Evolutionary conservation across 129 eudicot genomes (phyloP).

Genomic region (Centella asiatica): DNA sequence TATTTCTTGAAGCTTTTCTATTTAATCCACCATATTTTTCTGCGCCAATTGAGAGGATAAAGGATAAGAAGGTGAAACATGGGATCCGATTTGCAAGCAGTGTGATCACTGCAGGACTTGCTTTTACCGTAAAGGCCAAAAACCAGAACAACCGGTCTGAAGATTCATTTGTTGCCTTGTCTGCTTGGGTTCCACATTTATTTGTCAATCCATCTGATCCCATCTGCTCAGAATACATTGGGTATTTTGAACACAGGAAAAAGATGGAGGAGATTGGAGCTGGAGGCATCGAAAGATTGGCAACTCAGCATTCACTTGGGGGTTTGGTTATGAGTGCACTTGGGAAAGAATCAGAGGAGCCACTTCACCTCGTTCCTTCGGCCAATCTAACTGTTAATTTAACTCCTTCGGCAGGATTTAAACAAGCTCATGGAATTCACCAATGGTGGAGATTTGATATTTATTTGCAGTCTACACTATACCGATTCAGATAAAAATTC

Average conservation of each 20-base stretch:
- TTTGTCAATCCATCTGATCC: constrained; percentile 22
- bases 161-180: constrained; percentile 11
- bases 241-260: constrained; percentile 27
- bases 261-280: constrained; percentile 18
- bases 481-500: background rate
- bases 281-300: constrained; percentile 14
- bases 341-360: constrained; percentile 16
- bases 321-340: constrained; percentile 15
- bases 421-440: constrained; percentile 19
- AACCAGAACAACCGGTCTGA: background rate
- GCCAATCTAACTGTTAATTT: constrained; percentile 11
- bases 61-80: constrained; percentile 8
- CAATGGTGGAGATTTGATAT: constrained; percentile 20
- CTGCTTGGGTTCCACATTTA: constrained; percentile 19
- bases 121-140: constrained; percentile 6
- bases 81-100: constrained; percentile 16
- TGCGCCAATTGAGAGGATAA: constrained; percentile 14
- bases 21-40: constrained; percentile 27
- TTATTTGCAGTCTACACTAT: constrained; percentile 8
- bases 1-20: constrained; percentile 12
- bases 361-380: constrained; percentile 22
- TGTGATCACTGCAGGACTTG: constrained; percentile 13
- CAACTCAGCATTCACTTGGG: constrained; percentile 13
- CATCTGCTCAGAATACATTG: constrained; percentile 22
- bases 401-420: background rate